Evolutionary conservation across 2,329 filamentous ascomycete genomes (phyloP).

Genomic region (Magnaporthiopsis poae): DNA sequence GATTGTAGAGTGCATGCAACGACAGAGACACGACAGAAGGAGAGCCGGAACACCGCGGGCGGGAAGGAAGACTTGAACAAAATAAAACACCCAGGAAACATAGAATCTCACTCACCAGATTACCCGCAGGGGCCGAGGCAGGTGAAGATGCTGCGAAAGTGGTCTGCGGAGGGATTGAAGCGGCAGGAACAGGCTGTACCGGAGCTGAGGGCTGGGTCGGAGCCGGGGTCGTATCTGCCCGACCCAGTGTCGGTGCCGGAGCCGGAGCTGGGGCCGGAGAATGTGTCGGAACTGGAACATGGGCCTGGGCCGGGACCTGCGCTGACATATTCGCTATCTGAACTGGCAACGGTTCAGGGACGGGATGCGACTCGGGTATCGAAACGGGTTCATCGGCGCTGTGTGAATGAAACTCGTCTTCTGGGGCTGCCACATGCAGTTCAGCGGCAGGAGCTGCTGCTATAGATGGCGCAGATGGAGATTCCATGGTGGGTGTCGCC

Average conservation of each 20-base stretch:
- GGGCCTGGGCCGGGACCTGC: background rate
- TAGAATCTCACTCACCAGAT: constrained; percentile 3
- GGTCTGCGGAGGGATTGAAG: constrained; percentile 8
- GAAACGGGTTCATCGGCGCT: background rate
- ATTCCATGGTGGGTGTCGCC: background rate
- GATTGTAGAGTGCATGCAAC: background rate
- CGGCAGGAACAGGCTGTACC: constrained; percentile 3
- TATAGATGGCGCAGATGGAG: background rate
- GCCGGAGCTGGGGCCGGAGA: background rate
- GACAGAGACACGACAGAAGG: background rate
- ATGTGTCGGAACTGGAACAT: background rate
- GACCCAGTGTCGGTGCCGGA: background rate
- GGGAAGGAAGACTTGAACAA: no score
- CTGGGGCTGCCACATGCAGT: background rate
- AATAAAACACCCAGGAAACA: background rate
- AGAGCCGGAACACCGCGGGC: background rate
- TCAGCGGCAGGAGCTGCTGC: background rate
- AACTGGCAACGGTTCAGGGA: background rate
- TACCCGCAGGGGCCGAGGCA: background rate
- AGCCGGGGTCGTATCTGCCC: background rate
- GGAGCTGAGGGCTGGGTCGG: background rate
- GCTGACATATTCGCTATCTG: background rate
- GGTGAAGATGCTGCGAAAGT: constrained; percentile 12
- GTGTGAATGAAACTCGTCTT: background rate
- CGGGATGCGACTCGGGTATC: background rate